Evolutionary conservation across 805 yeast genomes (phyloP), one percentile per base, ranked within the genome.

Genomic region (Kodamaea neixiangensis): DNA sequence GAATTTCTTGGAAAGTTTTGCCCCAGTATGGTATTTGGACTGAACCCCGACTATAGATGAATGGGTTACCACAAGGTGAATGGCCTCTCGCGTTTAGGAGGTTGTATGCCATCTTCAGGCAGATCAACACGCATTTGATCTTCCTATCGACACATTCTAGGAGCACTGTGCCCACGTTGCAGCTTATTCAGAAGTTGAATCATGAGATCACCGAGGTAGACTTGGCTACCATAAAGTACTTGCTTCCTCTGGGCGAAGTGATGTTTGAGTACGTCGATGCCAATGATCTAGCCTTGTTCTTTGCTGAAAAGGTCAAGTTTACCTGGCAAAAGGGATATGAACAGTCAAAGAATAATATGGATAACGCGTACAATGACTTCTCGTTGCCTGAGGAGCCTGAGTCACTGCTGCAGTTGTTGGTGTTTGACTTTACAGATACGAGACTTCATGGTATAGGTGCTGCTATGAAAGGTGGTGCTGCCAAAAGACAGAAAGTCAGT

Each of bases 361-460:
- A 77, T 44, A 87, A 87, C 2, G 83, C 72, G 46, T 73, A 80
- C 38, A 86, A 82, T 58, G 79, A 80, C 43, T 83, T 81, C 38
- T 67, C 71, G 9, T 71, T 80, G 3, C 31, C 31, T 38, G 80
- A 74, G 49, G 73, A 79, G 43, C 67, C 82, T 17, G 77, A 80
- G 10, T 25, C 53, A 64, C 73, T 0, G 73, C 76, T 25, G 17
- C 91, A 85, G 55, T 60, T 88, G 7, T 71, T 92, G 21, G 73
- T 89, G 1, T 87, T 92, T 61, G 92, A 87, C 56, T 89, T 92
- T 64, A 75, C 81, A 14, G 96, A 92, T 64, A 88, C 87, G 11
- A 59, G 79, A 72, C 58, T 81, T 71, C 56, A 80, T 75, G 73
- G 78, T 71, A 39, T 78, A 65, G 69, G 72, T 0, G 63, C 72